phyloP scores from a whole-genome alignment of 345 rosid genomes.

The Moricandia arvensis region DNA sequence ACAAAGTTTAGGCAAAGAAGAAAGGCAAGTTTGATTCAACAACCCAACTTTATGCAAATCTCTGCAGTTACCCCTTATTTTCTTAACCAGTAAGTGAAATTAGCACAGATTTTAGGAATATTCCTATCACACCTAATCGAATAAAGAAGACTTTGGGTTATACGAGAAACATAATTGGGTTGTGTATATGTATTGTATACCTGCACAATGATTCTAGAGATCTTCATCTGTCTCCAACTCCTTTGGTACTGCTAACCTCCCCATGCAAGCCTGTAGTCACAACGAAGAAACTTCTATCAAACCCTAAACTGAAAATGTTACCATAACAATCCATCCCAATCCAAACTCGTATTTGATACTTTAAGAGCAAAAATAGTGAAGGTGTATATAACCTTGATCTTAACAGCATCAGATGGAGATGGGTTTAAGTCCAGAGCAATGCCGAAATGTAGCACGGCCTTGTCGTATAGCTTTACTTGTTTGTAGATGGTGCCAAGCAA shows the following conservation, averaged over 20 bases:
- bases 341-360: neutral
- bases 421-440: slow-evolving; percentile 88
- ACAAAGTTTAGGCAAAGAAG: slow-evolving; percentile 15
- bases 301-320: neutral
- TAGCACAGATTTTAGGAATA: slow-evolving; percentile 26
- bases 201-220: slow-evolving; percentile 26
- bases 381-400: slow-evolving; percentile 57
- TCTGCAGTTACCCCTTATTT: neutral
- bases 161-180: slow-evolving; percentile 4
- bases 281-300: neutral
- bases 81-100: slow-evolving; percentile 1
- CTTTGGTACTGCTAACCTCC: slow-evolving; percentile 31
- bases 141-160: slow-evolving; percentile 21
- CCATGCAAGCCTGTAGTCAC: slow-evolving; percentile 37
- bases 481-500: slow-evolving; percentile 80
- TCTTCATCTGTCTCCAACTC: slow-evolving; percentile 26
- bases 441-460: slow-evolving; percentile 84
- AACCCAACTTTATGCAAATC: slow-evolving; percentile 17
- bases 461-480: slow-evolving; percentile 53
- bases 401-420: slow-evolving; percentile 66
- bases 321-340: neutral
- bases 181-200: slow-evolving; percentile 2
- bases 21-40: slow-evolving; percentile 11
- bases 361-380: neutral
- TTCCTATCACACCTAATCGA: slow-evolving; percentile 2